These are phyloP conservation scores for Pseudogymnoascus pannorum DNA, from an alignment of 2,329 filamentous ascomycete genomes.

Conservation along the genomic window DNA sequence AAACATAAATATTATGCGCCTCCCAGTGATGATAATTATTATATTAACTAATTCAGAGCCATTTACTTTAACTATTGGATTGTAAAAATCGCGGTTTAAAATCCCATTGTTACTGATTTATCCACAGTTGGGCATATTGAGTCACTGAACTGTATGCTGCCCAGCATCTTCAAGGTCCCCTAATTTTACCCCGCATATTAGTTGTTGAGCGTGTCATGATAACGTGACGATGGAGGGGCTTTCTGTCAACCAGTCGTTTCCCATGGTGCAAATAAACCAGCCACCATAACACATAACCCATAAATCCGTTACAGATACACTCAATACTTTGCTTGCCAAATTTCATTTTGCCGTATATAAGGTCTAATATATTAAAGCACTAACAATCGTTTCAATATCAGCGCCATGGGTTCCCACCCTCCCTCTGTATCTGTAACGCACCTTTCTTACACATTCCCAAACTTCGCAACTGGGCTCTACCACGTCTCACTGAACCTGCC, in stretches of 20 bases:
- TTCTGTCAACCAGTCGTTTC: neutral
- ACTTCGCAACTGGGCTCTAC: slow-evolving; percentile 70
- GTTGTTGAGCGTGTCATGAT: slow-evolving; percentile 6
- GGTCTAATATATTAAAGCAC: slow-evolving; percentile 6
- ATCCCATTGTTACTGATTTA: neutral
- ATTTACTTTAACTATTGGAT: neutral
- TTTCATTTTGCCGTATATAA: neutral
- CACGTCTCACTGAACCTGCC: slow-evolving; percentile 72
- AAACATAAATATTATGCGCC: neutral
- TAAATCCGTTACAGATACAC: slow-evolving; percentile 6
- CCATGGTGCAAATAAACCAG: slow-evolving; percentile 6
- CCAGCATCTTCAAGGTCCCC: neutral
- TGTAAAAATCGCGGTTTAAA: neutral
- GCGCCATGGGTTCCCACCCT: slow-evolving; percentile 14
- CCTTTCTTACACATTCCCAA: slow-evolving; percentile 84
- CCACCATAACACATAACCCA: slow-evolving; percentile 1
- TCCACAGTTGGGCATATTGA: neutral
- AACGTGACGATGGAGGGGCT: slow-evolving; percentile 7
- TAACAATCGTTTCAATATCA: neutral
- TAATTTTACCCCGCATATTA: neutral
- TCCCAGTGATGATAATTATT: neutral
- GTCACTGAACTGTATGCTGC: neutral
- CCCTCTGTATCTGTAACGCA: slow-evolving; percentile 58
- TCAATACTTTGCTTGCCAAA: slow-evolving; percentile 8
- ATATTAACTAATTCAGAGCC: neutral